Conservation (phyloP, 192 early-diverging fungal genomes). For the Umbelopsis ramanniana region DNA sequence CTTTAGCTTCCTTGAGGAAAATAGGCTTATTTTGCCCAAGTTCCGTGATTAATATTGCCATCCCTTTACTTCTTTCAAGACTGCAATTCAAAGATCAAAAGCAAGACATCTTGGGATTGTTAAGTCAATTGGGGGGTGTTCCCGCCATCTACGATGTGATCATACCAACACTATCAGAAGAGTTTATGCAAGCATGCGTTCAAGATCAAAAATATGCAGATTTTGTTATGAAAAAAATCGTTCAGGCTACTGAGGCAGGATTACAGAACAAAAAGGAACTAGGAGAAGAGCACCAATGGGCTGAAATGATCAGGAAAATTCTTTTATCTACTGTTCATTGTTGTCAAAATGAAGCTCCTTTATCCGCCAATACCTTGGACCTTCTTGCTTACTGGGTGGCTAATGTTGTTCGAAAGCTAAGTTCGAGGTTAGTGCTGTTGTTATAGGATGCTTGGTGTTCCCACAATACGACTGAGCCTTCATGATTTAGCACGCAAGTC, state of each 20-base stretch:
- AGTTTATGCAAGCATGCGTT: constrained; percentile 1
- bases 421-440: background rate
- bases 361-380: background rate
- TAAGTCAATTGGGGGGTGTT: background rate
- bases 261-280: background rate
- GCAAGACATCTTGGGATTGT: background rate
- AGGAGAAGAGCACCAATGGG: background rate
- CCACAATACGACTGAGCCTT: background rate
- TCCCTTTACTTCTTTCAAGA: background rate
- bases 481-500: background rate
- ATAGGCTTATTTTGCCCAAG: background rate
- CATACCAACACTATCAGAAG: background rate
- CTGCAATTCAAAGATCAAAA: background rate
- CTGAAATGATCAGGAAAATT: background rate
- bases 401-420: background rate
- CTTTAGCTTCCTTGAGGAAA: background rate
- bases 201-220: background rate
- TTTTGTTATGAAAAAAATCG: background rate
- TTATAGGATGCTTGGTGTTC: no score
- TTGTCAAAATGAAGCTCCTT: background rate
- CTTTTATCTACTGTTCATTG: background rate
- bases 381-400: constrained; percentile 9
- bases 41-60: background rate
- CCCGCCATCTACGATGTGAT: constrained; percentile 7
- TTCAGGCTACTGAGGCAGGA: background rate